Evolutionary conservation across 495 filamentous ascomycete genomes (phyloP).

Genomic region (Cryomyces minteri): DNA sequence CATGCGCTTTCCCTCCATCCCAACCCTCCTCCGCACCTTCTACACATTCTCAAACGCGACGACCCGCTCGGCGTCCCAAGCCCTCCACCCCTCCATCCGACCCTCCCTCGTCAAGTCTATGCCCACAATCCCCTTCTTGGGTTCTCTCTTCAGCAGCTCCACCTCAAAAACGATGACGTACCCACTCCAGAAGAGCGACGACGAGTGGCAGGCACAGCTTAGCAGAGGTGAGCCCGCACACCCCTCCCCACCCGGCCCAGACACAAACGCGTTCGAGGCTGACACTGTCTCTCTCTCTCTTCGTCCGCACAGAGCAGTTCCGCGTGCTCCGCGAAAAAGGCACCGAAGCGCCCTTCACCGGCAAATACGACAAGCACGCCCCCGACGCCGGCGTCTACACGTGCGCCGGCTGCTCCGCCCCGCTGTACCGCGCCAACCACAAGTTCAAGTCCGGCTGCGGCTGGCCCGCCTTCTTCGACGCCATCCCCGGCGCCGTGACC

Average conservation of each 20-base stretch:
- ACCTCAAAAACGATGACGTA: slow-evolving; percentile 46
- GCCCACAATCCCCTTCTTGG: slow-evolving; percentile 57
- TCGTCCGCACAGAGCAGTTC: slow-evolving; percentile 57
- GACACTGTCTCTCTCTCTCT: slow-evolving; percentile 2
- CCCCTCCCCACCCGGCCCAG: neutral
- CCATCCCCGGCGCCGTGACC: slow-evolving; percentile 72
- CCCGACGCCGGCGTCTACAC: slow-evolving; percentile 56
- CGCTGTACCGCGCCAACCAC: slow-evolving; percentile 74
- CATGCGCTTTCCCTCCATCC: neutral
- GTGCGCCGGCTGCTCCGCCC: slow-evolving; percentile 71
- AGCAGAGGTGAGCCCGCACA: slow-evolving; percentile 37
- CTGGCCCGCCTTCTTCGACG: slow-evolving; percentile 96
- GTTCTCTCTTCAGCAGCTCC: slow-evolving; percentile 56
- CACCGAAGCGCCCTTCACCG: slow-evolving; percentile 63
- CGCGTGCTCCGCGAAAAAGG: slow-evolving; percentile 78
- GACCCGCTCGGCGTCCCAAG: slow-evolving; percentile 9
- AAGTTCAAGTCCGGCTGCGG: slow-evolving; percentile 96
- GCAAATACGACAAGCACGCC: slow-evolving; percentile 75
- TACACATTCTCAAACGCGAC: slow-evolving; percentile 21
- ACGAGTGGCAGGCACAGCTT: slow-evolving; percentile 79
- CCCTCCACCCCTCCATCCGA: slow-evolving; percentile 16
- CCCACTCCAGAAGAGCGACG: slow-evolving; percentile 58
- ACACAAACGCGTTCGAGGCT: neutral
- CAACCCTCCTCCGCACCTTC: slow-evolving; percentile 32
- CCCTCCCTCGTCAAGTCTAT: slow-evolving; percentile 32